Percentiles rank a stretch among this genome's conserved stretches.
Conservation (phyloP, 2,329 filamentous ascomycete species). For the Talaromyces sp. region DNA sequence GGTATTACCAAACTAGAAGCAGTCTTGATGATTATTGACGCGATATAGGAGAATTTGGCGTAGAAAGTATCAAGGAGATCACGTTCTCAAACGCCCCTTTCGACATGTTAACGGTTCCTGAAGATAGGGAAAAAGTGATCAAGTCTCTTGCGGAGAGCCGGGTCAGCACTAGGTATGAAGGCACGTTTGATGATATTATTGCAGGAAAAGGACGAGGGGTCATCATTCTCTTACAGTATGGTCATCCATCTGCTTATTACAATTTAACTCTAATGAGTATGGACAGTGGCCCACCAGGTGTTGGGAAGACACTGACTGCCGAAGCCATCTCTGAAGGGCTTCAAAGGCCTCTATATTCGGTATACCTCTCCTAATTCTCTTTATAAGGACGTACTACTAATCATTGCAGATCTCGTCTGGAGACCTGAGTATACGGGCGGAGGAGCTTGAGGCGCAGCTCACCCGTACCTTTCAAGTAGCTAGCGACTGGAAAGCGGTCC, state of each 20-base stretch:
- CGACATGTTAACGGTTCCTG: slow-evolving; percentile 19
- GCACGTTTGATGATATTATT: background rate
- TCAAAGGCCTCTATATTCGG: slow-evolving; percentile 47
- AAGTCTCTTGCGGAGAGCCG: background rate
- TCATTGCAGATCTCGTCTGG: slow-evolving; percentile 8
- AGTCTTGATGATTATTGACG: slow-evolving; percentile 14
- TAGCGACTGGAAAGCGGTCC: slow-evolving; percentile 15
- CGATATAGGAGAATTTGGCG: slow-evolving; percentile 14
- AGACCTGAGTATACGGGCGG: slow-evolving; percentile 11
- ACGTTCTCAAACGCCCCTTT: slow-evolving; percentile 17
- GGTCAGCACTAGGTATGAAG: background rate
- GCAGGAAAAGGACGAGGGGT: slow-evolving; percentile 5
- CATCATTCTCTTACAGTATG: slow-evolving; percentile 12
- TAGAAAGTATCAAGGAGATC: slow-evolving; percentile 19
- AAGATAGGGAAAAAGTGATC: slow-evolving; percentile 5
- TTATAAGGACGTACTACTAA: background rate
- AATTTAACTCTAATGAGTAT: background rate
- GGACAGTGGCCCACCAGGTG: slow-evolving; percentile 45
- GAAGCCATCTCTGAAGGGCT: slow-evolving; percentile 52
- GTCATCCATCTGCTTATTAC: background rate
- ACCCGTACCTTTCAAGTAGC: slow-evolving; percentile 7
- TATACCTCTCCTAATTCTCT: slow-evolving; percentile 21
- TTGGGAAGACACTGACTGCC: slow-evolving; percentile 55
- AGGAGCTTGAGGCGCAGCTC: slow-evolving; percentile 10
- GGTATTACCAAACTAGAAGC: slow-evolving; percentile 5